Evolutionary conservation across 164 flowering plant species (phyloP).

Genomic region (Vitis amurensis): DNA sequence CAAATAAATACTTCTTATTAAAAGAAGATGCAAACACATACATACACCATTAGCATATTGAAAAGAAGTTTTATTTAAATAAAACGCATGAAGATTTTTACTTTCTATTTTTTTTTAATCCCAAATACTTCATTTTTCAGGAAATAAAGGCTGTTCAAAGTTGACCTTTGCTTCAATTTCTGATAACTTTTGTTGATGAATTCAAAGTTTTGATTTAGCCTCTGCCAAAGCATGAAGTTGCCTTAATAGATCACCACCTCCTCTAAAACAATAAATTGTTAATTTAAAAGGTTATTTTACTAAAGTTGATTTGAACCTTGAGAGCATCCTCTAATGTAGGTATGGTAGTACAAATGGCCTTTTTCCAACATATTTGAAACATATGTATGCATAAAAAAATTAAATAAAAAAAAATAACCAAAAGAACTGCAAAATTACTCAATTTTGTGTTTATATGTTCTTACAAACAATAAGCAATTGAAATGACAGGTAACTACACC

Average conservation of each 20-base stretch:
- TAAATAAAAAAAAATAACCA: not conserved
- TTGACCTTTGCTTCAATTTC: constrained; percentile 81
- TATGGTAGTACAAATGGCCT: too few species aligned
- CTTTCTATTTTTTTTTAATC: too few species aligned
- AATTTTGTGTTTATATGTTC: too few species aligned
- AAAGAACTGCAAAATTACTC: not conserved
- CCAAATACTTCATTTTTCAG: too few species aligned
- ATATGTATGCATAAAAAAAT: not conserved
- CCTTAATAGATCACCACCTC: constrained; percentile 75
- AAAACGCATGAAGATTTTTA: too few species aligned
- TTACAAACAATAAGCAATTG: too few species aligned
- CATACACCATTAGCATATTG: too few species aligned
- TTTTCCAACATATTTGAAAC: not conserved
- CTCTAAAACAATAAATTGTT: constrained; percentile 43
- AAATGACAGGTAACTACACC: not conserved
- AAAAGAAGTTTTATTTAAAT: too few species aligned
- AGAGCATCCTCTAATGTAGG: too few species aligned
- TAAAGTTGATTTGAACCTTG: not conserved
- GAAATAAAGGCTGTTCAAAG: not conserved
- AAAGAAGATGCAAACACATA: too few species aligned
- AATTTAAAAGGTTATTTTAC: constrained; percentile 17
- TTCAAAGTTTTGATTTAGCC: constrained; percentile 59
- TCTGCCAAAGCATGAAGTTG: constrained; percentile 75
- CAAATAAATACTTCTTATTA: too few species aligned
- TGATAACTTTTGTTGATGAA: constrained; percentile 61